Evolutionary conservation across 176 grass and related monocot species (phyloP), one percentile per base, ranked within the genome.

Genomic region (Leersia perrieri): DNA sequence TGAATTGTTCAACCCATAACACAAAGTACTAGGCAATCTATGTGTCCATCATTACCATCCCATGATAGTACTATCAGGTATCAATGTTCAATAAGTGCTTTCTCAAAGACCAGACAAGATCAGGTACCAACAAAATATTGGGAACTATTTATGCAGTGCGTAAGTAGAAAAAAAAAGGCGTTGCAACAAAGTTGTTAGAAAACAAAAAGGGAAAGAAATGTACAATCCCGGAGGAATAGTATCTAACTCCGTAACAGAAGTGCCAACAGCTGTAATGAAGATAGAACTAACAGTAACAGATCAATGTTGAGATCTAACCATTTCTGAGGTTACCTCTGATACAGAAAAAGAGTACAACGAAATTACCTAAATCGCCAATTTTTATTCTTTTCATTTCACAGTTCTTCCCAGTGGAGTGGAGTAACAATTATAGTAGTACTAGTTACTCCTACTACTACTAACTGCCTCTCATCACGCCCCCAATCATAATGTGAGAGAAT

Each of bases 401-500:
- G 16, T 14, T 60, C 9, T 58, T 9, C 10, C n/a, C 3, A 60
- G n/a, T 62, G n/a, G n/a, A n/a, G n/a, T n/a, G n/a, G n/a, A n/a
- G n/a, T n/a, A n/a, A n/a, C n/a, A n/a, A n/a, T n/a, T n/a, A n/a
- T n/a, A n/a, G n/a, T n/a, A n/a, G n/a, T n/a, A n/a, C n/a, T n/a
- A n/a, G n/a, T n/a, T n/a, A n/a, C n/a, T n/a, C n/a, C n/a, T n/a
- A n/a, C n/a, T n/a, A n/a, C n/a, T 20, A 14, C 70, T 29, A 49
- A 60, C 61, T 45, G 44, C 47, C 47, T 60, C 5, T 60, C 28
- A 68, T 38, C 35, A 72, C 72, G 33, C 36, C 29, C 3, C 22
- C 63, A 79, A 87, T 74, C 70, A 79, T 78, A 69, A 63, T 69
- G 26, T 45, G 5, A 82, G 69, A 74, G 39, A 72, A 85, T 66